Evolutionary conservation across 176 grass and related monocot genomes (phyloP).

Genomic region (Thinopyrum elongatum): DNA sequence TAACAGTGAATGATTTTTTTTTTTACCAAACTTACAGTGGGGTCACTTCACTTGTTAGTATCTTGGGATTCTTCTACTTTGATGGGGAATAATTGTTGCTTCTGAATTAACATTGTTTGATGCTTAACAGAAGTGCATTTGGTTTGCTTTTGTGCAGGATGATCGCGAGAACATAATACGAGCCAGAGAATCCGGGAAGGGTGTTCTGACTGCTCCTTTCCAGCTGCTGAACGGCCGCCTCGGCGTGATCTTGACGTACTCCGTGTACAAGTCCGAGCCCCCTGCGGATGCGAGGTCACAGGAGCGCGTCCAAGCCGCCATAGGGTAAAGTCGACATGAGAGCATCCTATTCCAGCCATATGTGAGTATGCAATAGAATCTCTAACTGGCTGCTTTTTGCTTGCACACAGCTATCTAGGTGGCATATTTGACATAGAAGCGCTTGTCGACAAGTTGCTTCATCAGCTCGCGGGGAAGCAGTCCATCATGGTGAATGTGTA

Average conservation of each 20-base stretch:
- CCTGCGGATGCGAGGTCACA: constrained; percentile 57
- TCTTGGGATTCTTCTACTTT: not conserved
- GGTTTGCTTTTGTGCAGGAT: constrained; percentile 44
- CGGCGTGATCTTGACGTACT: constrained; percentile 86
- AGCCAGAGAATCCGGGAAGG: constrained; percentile 83
- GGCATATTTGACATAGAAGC: constrained; percentile 99
- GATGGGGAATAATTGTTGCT: not conserved
- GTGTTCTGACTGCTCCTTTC: constrained; percentile 91
- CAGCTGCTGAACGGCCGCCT: constrained; percentile 86
- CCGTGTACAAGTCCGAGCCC: constrained; percentile 85
- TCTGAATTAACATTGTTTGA: not conserved
- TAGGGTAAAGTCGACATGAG: constrained; percentile 53
- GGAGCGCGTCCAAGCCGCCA: constrained; percentile 72
- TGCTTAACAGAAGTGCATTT: not conserved
- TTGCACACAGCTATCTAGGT: constrained; percentile 76
- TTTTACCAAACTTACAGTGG: constrained; percentile 6
- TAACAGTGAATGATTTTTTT: not conserved
- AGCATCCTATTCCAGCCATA: not conserved
- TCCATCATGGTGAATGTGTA: constrained; percentile 96
- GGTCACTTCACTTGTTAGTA: not conserved
- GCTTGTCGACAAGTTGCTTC: constrained; percentile 81
- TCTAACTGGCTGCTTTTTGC: not conserved
- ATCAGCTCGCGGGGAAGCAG: constrained; percentile 87
- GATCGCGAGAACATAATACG: constrained; percentile 88
- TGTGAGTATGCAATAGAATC: not conserved